Evolutionary conservation across 108 stramenopile genomes (phyloP).

Genomic region (Bacterosira constricta): DNA sequence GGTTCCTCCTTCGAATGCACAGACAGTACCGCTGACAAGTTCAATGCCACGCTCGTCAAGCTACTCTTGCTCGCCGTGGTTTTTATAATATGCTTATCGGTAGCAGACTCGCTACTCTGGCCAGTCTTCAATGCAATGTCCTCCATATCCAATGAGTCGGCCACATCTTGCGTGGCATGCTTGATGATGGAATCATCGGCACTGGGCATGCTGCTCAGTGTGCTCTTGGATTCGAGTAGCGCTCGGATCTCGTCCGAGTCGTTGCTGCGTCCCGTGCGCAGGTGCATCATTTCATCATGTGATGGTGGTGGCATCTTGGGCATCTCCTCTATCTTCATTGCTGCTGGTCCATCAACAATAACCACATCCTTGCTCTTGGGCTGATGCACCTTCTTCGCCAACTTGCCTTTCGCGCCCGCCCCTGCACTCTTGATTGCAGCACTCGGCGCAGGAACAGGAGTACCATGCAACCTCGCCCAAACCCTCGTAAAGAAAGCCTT

Average conservation of each 20-base stretch:
- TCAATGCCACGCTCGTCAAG: constrained; percentile 37
- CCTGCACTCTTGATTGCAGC: not conserved
- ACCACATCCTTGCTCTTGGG: too few species aligned
- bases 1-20: constrained; percentile 33
- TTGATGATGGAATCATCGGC: constrained; percentile 25
- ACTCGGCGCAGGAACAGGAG: not conserved
- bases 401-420: not conserved
- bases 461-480: constrained; percentile 76
- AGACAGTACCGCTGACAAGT: constrained; percentile 47
- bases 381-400: not conserved
- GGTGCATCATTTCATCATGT: constrained; percentile 18
- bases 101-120: constrained; percentile 39
- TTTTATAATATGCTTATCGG: constrained; percentile 26
- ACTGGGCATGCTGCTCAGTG: constrained; percentile 46
- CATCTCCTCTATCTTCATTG: not conserved
- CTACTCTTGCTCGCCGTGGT: constrained; percentile 45
- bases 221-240: constrained; percentile 46
- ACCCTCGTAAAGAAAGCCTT: constrained; percentile 89
- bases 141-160: constrained; percentile 1
- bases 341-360: not conserved
- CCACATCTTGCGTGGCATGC: not conserved
- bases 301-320: not conserved
- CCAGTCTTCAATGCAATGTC: constrained; percentile 13
- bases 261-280: constrained; percentile 4
- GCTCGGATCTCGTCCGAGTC: constrained; percentile 42